Percentiles rank a stretch among this genome's conserved stretches.
These are phyloP conservation scores for Plasmodium blacklocki DNA, from an alignment of 169 alveolate species.

Conservation along the genomic window DNA sequence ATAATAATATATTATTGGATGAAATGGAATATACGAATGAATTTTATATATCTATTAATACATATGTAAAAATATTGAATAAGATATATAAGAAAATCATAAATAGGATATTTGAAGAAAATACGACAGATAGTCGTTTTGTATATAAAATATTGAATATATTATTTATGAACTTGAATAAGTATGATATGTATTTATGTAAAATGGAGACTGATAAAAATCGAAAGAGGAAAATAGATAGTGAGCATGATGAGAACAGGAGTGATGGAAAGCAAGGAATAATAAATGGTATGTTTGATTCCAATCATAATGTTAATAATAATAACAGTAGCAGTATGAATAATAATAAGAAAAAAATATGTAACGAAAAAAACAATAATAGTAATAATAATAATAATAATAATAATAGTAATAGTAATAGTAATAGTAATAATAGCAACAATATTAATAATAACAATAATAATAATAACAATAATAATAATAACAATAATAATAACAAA, in stretches of 20 bases:
- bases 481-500: no score
- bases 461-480: background rate
- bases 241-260: background rate
- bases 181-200: constrained; percentile 23
- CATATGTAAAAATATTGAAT: constrained; percentile 51
- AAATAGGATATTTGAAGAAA: constrained; percentile 50
- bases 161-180: constrained; percentile 17
- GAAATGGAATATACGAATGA: constrained; percentile 14
- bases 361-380: constrained; percentile 6
- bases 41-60: constrained; percentile 44
- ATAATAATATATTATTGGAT: constrained; percentile 30
- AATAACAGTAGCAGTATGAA: background rate
- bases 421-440: background rate
- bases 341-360: constrained; percentile 16
- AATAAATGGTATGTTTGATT: background rate
- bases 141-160: constrained; percentile 43
- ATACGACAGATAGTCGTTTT: constrained; percentile 30
- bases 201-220: constrained; percentile 37
- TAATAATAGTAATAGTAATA: background rate
- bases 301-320: background rate
- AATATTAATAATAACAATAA: background rate
- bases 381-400: no score
- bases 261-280: background rate
- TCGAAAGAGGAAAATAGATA: constrained; percentile 47
- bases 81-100: constrained; percentile 62